These are phyloP conservation scores for Lophiostoma macrostomum DNA, from an alignment of 495 filamentous ascomycete species.

Conservation along the genomic window DNA sequence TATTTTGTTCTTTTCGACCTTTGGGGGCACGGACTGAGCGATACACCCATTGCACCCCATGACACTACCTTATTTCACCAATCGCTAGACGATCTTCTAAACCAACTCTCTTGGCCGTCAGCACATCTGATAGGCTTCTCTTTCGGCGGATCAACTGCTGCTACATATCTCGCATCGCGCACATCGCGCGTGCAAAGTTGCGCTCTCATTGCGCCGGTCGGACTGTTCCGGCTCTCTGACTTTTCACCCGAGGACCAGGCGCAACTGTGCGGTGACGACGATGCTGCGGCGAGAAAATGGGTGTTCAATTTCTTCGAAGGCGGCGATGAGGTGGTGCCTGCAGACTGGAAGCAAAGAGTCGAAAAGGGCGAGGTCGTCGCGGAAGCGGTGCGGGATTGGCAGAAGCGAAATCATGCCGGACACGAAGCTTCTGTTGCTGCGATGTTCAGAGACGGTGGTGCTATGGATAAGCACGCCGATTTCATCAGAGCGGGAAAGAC, in stretches of 20 bases:
- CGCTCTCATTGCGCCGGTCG: slow-evolving; percentile 34
- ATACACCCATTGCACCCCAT: slow-evolving; percentile 33
- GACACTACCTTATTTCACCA: slow-evolving; percentile 29
- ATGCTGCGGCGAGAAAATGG: slow-evolving; percentile 38
- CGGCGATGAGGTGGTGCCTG: slow-evolving; percentile 40
- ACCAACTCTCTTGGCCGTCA: slow-evolving; percentile 26
- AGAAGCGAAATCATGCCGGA: slow-evolving; percentile 45
- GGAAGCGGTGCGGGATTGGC: slow-evolving; percentile 48
- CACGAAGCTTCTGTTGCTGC: slow-evolving; percentile 45
- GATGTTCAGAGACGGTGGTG: slow-evolving; percentile 45
- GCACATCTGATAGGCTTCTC: slow-evolving; percentile 37
- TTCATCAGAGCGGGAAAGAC: slow-evolving; percentile 39
- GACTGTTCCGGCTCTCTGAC: slow-evolving; percentile 15
- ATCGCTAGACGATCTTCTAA: slow-evolving; percentile 30
- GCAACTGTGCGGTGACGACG: slow-evolving; percentile 12
- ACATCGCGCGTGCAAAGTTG: slow-evolving; percentile 23
- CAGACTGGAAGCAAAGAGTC: slow-evolving; percentile 47
- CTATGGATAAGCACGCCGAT: slow-evolving; percentile 42
- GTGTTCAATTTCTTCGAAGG: slow-evolving; percentile 43
- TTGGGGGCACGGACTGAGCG: slow-evolving; percentile 39
- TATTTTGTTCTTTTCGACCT: slow-evolving; percentile 33
- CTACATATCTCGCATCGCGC: slow-evolving; percentile 26
- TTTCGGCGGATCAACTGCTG: slow-evolving; percentile 30
- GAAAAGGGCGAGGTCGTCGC: slow-evolving; percentile 45
- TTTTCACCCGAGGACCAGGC: slow-evolving; percentile 6